Base-by-base conservation (phyloP, 2,329 filamentous ascomycete species). In the Fusarium sp. region DNA sequence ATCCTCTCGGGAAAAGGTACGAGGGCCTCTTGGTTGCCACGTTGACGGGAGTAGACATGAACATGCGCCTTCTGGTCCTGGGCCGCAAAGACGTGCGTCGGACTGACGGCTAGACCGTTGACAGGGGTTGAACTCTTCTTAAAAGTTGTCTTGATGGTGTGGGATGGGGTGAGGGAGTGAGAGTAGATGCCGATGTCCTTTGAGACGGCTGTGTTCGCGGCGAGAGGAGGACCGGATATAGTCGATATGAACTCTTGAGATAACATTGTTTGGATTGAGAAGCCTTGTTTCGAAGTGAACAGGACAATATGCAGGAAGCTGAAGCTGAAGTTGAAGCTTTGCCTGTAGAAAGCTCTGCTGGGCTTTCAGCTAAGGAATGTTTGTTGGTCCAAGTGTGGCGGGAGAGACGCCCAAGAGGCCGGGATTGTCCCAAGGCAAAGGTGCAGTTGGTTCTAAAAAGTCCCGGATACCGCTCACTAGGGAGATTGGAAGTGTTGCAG, bases 1-100 rank as follows among this genome's bases (percentile, higher is more conserved):
- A 99, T 93, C 73, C 90, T 88, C 79, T 98, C 95, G 0, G 92
- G 90, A 74, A 99, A 97, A 1, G 94, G 91, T 20, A 98, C 89
- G 19, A 93, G 87, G 8, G 93, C 92, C 80, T 98, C 95, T 76
- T 97, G 94, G 72, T 92, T 96, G 28, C 92, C 92, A 67, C 92
- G 92, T 60, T 89, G 85, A 56, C 94, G 87, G 59, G 88, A 94
- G 80, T 98, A 99, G 56, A 99, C 93, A 80, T 98, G 93, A 2
- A 99, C 87, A 41, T 97, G 92, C 0, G 94, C 93, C 79, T 97
- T 98, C 68, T 94, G 94, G 49, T 91, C 86, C 78, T 99, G 96
- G 6, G 93, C 95, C 6, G 94, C 91, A 77, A 97, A 99, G 46
- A 98, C 85, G 77, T 99, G 96, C 20, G 90, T 90, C 44, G 87